Conservation (phyloP, 1,139 yeast genomes). For the Entelexis sorbosivorans region DNA sequence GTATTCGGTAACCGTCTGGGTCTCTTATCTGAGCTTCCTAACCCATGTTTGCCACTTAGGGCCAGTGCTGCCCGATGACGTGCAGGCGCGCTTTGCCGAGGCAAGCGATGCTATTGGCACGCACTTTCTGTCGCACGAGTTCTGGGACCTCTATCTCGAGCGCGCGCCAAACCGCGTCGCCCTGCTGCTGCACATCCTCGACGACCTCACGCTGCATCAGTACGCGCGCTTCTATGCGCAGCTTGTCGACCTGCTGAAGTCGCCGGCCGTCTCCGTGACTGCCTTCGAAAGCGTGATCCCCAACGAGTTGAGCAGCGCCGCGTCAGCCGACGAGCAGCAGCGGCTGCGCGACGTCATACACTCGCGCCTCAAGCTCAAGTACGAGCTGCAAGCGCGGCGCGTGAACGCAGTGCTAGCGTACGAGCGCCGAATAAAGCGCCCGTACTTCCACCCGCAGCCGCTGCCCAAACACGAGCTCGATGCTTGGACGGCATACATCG, state of each 20-base stretch:
- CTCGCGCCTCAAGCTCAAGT: conserved; percentile 15
- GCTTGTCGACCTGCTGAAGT: conserved; percentile 24
- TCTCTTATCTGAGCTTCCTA: conserved; percentile 48
- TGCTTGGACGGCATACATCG: conserved; percentile 52
- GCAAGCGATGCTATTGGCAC: conserved; percentile 57
- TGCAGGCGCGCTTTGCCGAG: conserved; percentile 41
- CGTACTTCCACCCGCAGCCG: conserved; percentile 40
- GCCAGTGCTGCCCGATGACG: conserved; percentile 27
- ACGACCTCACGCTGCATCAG: conserved; percentile 65
- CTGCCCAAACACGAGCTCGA: conserved; percentile 40
- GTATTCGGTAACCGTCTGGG: conserved; percentile 57
- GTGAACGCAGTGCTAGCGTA: conserved; percentile 27
- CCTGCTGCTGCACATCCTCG: conserved; percentile 44
- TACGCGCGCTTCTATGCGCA: conserved; percentile 45
- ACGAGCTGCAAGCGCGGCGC: conserved; percentile 18
- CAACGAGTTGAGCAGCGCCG: background rate
- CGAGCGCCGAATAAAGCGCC: conserved; percentile 48
- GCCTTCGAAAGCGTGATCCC: background rate
- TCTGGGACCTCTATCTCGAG: conserved; percentile 62
- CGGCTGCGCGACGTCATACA: conserved; percentile 10
- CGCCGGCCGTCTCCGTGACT: background rate
- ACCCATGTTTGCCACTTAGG: conserved; percentile 28
- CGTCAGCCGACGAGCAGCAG: conserved; percentile 6
- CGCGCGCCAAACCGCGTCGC: conserved; percentile 34
- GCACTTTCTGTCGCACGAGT: conserved; percentile 62